A percentile compares a stretch with the other conserved stretches of the same genome.
These are phyloP conservation scores for Seiridium unicorne DNA, from an alignment of 2,329 filamentous ascomycete genomes.

Conservation along the genomic window DNA sequence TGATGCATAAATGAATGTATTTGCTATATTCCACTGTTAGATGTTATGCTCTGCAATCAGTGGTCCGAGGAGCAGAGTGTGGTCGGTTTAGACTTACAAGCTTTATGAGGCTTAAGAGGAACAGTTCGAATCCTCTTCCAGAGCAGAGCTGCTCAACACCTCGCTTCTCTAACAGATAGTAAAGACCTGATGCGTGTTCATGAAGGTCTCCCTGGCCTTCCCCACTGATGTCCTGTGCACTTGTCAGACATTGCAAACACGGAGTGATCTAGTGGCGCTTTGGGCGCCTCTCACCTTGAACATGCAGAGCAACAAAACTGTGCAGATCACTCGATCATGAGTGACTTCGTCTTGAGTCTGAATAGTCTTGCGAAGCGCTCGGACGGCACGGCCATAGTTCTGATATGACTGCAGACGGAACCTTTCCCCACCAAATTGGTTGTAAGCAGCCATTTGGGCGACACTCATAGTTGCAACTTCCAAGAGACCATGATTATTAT, in stretches of 20 bases:
- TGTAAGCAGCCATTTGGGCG: conserved; percentile 31
- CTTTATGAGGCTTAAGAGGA: conserved; percentile 26
- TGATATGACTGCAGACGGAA: conserved; percentile 24
- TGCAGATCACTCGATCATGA: conserved; percentile 28
- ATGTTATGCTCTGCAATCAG: too few relatives aligned
- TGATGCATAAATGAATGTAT: conserved; percentile 29
- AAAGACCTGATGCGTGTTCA: conserved; percentile 31
- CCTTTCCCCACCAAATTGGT: conserved; percentile 26
- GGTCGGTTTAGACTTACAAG: conserved; percentile 19
- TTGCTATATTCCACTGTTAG: conserved; percentile 19
- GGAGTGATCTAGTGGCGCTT: neutral
- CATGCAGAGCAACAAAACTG: conserved; percentile 28
- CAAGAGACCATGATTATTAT: conserved; percentile 23
- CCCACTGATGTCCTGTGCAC: conserved; percentile 28
- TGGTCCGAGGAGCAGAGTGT: too few relatives aligned
- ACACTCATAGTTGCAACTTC: conserved; percentile 31
- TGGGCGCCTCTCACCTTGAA: conserved; percentile 18
- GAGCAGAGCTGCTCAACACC: conserved; percentile 29
- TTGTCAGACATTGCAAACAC: conserved; percentile 8
- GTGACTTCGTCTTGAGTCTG: conserved; percentile 19
- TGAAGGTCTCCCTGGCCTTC: conserved; percentile 24
- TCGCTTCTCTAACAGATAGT: conserved; percentile 30
- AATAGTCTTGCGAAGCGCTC: conserved; percentile 25
- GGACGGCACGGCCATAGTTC: conserved; percentile 28
- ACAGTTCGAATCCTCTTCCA: conserved; percentile 26